phyloP scores from a whole-genome alignment of 2,329 filamentous ascomycete genomes.

The Cercospora zeae-maydis region DNA sequence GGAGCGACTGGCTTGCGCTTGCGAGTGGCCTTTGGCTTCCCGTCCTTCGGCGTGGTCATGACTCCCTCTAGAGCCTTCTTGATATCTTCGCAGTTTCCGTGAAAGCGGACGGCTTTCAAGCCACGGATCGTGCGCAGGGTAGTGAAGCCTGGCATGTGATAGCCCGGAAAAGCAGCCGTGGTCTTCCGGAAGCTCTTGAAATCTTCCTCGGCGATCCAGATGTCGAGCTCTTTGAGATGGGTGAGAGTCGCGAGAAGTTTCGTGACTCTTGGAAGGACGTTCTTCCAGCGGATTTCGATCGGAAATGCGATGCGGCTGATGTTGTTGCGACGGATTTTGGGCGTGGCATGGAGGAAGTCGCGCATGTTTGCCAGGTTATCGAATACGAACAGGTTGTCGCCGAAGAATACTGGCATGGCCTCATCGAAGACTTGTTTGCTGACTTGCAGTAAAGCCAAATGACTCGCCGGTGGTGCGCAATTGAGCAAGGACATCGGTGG shows the following conservation, averaged over 20 bases:
- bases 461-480: neutral
- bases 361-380: neutral
- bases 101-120: constrained; percentile 9
- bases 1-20: neutral
- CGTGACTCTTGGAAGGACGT: neutral
- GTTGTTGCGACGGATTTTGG: neutral
- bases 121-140: constrained; percentile 6
- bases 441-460: constrained; percentile 17
- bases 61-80: neutral
- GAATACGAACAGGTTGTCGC: constrained; percentile 11
- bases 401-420: constrained; percentile 20
- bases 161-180: neutral
- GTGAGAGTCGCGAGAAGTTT: constrained; percentile 4
- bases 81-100: constrained; percentile 12
- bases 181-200: neutral
- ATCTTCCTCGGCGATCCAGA: constrained; percentile 9
- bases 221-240: constrained; percentile 11
- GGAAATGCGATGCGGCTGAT: neutral
- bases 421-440: constrained; percentile 18
- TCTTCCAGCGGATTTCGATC: neutral
- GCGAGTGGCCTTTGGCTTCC: neutral
- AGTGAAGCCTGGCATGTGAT: constrained; percentile 8
- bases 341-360: neutral
- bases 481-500: neutral
- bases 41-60: neutral